Percentiles rank a stretch among this genome's conserved stretches.
Conservation (phyloP, 2,329 filamentous ascomycete genomes). For the Neodidymelliopsis sp. region DNA sequence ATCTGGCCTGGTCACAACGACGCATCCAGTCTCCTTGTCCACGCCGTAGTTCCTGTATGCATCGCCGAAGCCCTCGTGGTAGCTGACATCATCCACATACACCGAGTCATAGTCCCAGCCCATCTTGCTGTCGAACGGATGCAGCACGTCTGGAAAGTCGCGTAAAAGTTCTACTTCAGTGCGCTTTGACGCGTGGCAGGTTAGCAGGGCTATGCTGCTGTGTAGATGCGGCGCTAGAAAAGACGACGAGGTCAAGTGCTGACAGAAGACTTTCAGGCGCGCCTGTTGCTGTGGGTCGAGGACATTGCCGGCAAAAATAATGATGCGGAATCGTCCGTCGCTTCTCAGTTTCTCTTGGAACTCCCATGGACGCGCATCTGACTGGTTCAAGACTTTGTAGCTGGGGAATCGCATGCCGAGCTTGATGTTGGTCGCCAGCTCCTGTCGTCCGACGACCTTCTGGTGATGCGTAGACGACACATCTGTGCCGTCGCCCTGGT, state of each 20-base stretch:
- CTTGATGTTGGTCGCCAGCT: constrained; percentile 55
- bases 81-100: constrained; percentile 56
- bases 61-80: constrained; percentile 53
- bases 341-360: constrained; percentile 64
- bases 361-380: constrained; percentile 64
- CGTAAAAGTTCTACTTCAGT: constrained; percentile 52
- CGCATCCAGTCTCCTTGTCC: constrained; percentile 61
- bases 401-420: constrained; percentile 67
- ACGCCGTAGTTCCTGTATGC: constrained; percentile 67
- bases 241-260: constrained; percentile 47
- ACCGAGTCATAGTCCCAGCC: constrained; percentile 55
- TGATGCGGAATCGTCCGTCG: constrained; percentile 66
- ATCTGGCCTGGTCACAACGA: constrained; percentile 70
- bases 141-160: constrained; percentile 54
- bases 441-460: constrained; percentile 43
- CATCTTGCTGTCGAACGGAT: constrained; percentile 51
- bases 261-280: constrained; percentile 59
- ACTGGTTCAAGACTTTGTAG: constrained; percentile 67
- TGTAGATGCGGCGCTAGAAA: constrained; percentile 58
- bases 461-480: constrained; percentile 30
- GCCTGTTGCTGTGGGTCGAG: constrained; percentile 52
- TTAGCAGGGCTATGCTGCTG: constrained; percentile 66
- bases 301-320: constrained; percentile 70
- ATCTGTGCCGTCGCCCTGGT: constrained; percentile 59
- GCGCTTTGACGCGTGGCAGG: constrained; percentile 64